Evolutionary conservation across 805 yeast genomes (phyloP), one percentile per base, ranked within the genome.

Genomic region (Cephaloascus fragrans): DNA sequence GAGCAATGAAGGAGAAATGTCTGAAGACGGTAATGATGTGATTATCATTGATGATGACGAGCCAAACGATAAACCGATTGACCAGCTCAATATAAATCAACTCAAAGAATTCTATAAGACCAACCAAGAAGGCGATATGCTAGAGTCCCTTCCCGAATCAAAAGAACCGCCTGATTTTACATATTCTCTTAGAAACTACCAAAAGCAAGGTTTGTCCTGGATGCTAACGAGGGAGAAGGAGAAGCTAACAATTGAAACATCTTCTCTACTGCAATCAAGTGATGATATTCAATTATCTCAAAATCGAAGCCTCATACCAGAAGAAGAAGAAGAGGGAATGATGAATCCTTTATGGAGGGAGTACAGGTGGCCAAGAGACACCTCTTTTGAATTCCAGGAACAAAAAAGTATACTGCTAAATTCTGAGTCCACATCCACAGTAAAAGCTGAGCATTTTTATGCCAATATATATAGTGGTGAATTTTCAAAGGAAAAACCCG

Each of bases 331-430:
- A 23, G 72, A 69, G 4, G 80, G 76, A 3, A 61, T 75, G 31
- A 71, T 83, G 62, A 84, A 88, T 51, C 97, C 97, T 0, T 58
- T 89, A 19, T 89, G 97, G 97, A 78, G 75, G 39, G 77, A 76
- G 38, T 82, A 75, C 49, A 61, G 58, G 43, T 89, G 94, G 93
- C 96, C 96, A 0, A 61, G 51, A 17, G 70, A 70, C 40, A 57
- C 60, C 37, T 62, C 71, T 1, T 62, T 67, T 58, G 18, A 39
- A 38, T 4, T 42, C 47, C 3, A 6, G 37, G 18, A 34, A 18
- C 36, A 34, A n/a, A 4, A 2, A 3, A n/a, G 26, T 9, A 26
- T 6, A 17, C 31, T 15, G 8, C 19, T 31, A 9, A 10, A 2
- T 4, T 26, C 17, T n/a, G 4, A 15, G 16, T 4, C 32, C 16